phyloP scores from a whole-genome alignment of 2,329 filamentous ascomycete species.

The Arthroderma uncinatum region DNA sequence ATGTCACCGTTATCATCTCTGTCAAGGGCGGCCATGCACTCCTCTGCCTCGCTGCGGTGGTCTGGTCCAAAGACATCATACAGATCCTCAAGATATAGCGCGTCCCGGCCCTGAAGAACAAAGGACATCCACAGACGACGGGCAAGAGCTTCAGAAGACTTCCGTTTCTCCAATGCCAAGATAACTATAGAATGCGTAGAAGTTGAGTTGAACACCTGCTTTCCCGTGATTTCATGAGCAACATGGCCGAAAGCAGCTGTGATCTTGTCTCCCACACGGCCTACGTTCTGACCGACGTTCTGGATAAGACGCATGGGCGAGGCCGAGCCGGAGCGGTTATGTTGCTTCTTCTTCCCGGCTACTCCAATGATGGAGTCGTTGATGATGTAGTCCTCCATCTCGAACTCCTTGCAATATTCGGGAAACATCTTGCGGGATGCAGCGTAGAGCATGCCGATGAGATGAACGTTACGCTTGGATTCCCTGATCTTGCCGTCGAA shows the following conservation, averaged over 20 bases:
- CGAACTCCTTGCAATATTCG: constrained; percentile 81
- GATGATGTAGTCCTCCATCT: constrained; percentile 84
- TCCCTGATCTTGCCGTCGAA: constrained; percentile 65
- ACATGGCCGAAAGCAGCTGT: constrained; percentile 88
- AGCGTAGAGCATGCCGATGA: constrained; percentile 79
- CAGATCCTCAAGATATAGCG: constrained; percentile 69
- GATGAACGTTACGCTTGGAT: constrained; percentile 73
- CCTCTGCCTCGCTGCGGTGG: constrained; percentile 67
- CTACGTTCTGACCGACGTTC: constrained; percentile 61
- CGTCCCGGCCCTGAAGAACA: constrained; percentile 76
- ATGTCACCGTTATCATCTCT: constrained; percentile 87
- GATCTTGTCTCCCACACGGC: constrained; percentile 81
- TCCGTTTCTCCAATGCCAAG: constrained; percentile 73
- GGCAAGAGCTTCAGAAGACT: constrained; percentile 82
- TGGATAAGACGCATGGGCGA: constrained; percentile 70
- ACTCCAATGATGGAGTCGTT: constrained; percentile 62
- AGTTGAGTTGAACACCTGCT: constrained; percentile 87
- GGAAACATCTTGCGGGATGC: constrained; percentile 82
- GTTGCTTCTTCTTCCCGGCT: constrained; percentile 36
- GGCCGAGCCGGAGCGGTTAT: constrained; percentile 48
- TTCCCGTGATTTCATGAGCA: constrained; percentile 88
- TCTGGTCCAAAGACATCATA: constrained; percentile 71
- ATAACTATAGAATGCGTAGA: constrained; percentile 82
- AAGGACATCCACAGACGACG: constrained; percentile 97
- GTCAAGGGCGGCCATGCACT: constrained; percentile 72